phyloP scores from a whole-genome alignment of 148 eudicot species.

The Nyssa sinensis region DNA sequence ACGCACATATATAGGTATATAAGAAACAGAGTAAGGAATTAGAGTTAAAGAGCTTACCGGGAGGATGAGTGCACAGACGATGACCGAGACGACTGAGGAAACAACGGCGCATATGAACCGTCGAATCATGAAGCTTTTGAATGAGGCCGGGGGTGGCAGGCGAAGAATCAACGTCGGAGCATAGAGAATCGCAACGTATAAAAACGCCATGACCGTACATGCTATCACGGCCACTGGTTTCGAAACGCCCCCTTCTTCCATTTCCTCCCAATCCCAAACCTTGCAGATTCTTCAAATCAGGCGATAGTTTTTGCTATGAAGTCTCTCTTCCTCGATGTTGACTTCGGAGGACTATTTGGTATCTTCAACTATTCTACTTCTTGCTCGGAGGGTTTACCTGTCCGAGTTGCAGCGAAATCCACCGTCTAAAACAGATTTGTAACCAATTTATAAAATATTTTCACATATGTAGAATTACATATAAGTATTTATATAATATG shows the following conservation, averaged over 20 bases:
- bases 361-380: too few species aligned
- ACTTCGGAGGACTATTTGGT: too few species aligned
- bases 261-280: slow-evolving; percentile 1
- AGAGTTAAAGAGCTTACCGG: slow-evolving; percentile 37
- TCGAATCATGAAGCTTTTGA: slow-evolving; percentile 57
- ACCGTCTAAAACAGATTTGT: too few species aligned
- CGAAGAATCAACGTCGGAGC: slow-evolving; percentile 71
- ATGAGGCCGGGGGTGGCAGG: slow-evolving; percentile 59
- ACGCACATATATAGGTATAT: too few species aligned
- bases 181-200: slow-evolving; percentile 74
- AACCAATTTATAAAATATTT: too few species aligned
- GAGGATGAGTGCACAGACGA: slow-evolving; percentile 51
- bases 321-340: too few species aligned
- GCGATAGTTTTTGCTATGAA: too few species aligned
- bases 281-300: too few species aligned
- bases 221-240: slow-evolving; percentile 47
- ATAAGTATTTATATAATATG: too few species aligned
- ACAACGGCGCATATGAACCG: slow-evolving; percentile 75
- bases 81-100: slow-evolving; percentile 57
- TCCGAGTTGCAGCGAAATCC: too few species aligned
- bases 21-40: background rate
- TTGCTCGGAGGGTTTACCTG: too few species aligned
- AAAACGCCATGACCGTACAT: slow-evolving; percentile 58
- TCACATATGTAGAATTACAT: too few species aligned
- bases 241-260: slow-evolving; percentile 28